Evolutionary conservation across 805 yeast species (phyloP).

Genomic region (Sporopachydermia lactativora): DNA sequence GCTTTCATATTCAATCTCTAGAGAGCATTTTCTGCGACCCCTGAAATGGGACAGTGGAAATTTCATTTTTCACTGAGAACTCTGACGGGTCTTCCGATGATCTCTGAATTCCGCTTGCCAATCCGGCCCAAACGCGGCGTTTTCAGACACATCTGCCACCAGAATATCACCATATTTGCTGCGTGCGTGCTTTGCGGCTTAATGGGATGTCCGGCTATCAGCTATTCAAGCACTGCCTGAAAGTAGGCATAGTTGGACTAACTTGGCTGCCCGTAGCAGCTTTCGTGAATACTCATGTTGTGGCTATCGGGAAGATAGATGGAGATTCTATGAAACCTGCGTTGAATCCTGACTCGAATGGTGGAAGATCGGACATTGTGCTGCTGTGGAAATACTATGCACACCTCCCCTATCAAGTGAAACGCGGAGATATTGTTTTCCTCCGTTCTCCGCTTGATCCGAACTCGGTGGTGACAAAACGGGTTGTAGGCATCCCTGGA

Average conservation of each 20-base stretch:
- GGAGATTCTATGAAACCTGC: slow-evolving; percentile 79
- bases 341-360: slow-evolving; percentile 47
- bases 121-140: no score
- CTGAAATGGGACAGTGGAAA: no score
- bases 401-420: slow-evolving; percentile 30
- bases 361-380: slow-evolving; percentile 30
- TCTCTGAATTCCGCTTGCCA: no score
- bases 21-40: no score
- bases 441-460: slow-evolving; percentile 77
- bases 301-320: slow-evolving; percentile 45
- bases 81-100: no score
- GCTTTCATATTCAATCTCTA: no score
- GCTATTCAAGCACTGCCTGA: slow-evolving; percentile 2
- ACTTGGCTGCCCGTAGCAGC: slow-evolving; percentile 59
- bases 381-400: slow-evolving; percentile 52
- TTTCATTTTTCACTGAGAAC: no score
- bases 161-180: no score
- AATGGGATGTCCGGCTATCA: not conserved
- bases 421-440: slow-evolving; percentile 59
- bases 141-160: no score
- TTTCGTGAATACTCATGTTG: slow-evolving; percentile 44
- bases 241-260: slow-evolving; percentile 15
- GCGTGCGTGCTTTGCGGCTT: no score
- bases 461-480: slow-evolving; percentile 56
- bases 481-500: slow-evolving; percentile 66